Evolutionary conservation across 2,329 filamentous ascomycete genomes (phyloP), one percentile per base, ranked within the genome.

Genomic region (Mycogone perniciosa): DNA sequence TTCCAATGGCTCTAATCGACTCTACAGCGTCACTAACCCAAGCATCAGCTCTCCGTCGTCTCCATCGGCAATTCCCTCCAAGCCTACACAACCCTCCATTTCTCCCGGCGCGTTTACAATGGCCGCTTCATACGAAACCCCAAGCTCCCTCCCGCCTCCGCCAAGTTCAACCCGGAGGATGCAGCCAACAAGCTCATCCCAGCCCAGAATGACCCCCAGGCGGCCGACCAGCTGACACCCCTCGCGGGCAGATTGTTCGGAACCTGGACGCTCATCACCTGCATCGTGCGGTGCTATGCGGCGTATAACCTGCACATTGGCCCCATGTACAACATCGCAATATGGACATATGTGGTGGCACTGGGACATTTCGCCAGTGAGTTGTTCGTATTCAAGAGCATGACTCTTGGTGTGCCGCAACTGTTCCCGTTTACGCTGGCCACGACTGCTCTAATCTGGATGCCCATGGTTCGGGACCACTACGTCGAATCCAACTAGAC

Each of bases 81-180:
- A 75, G 83, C 88, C 64, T 95, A 95, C 71, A 63, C 74, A 34
- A 95, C 89, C 13, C 77, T 91, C 4, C 77, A 84, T 67, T 95
- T 88, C 72, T 90, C 90, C 6, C 82, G 85, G n/a, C 86, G 89
- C 67, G 81, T 97, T 64, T 99, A 97, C 76, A 82, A 85, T 59
- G 83, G 83, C 54, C 71, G 71, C 56, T 82, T 81, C 60, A 69
- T 82, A 20, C 68, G 71, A 48, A 81, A 80, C 71, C 53, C 67
- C 37, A 64, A 68, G 31, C 67, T 79, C 8, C 68, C 67, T 7
- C 61, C 70, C 44, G 69, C 63, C 51, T 67, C 72, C 47, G 62
- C 64, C 42, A 64, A 60, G 35, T 72, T 68, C 66, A 70, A 79
- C 61, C 74, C 75, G 9, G 77, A 79, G 26, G 77, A 81, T 62